These are phyloP conservation scores for Suhomyces choctaworum DNA, from an alignment of 1,139 yeast species.

Conservation along the genomic window DNA sequence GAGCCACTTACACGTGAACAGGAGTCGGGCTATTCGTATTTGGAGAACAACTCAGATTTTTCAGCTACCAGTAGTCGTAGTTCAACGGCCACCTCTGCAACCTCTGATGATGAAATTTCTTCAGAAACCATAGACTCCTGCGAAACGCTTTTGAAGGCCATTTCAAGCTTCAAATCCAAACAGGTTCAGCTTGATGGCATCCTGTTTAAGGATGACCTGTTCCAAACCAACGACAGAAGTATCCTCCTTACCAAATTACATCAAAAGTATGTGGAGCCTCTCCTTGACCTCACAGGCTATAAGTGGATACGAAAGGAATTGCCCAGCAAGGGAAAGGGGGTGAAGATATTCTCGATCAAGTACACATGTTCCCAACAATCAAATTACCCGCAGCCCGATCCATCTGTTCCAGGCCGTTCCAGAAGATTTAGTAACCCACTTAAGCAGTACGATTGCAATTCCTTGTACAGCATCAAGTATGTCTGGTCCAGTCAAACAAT, in stretches of 20 bases:
- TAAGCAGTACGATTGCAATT: constrained; percentile 21
- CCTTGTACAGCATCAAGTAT: constrained; percentile 19
- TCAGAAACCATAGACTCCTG: not conserved
- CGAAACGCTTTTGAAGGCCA: constrained; percentile 3
- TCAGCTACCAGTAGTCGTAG: constrained; percentile 8
- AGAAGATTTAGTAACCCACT: constrained; percentile 22
- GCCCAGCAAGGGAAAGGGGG: constrained; percentile 21
- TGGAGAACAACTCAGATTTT: constrained; percentile 9
- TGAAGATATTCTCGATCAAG: constrained; percentile 20
- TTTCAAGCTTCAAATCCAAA: constrained; percentile 4
- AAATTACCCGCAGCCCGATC: not conserved
- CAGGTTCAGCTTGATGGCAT: constrained; percentile 4
- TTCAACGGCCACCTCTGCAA: constrained; percentile 8
- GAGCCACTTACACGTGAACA: not conserved
- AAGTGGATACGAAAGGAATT: constrained; percentile 23
- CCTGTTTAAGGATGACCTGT: constrained; percentile 7
- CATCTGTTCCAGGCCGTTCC: constrained; percentile 8
- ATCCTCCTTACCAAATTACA: constrained; percentile 15
- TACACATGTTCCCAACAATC: constrained; percentile 23
- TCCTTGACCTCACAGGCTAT: constrained; percentile 19
- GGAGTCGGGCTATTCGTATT: too few relatives aligned
- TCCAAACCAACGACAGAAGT: constrained; percentile 9
- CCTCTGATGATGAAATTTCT: constrained; percentile 2
- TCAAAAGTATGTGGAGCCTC: constrained; percentile 20
- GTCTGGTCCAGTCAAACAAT: constrained; percentile 18